Evolutionary conservation across 78 protist genomes (phyloP), one percentile per base, ranked within the genome.

Genomic region (Dictyostelium firmibasis): DNA sequence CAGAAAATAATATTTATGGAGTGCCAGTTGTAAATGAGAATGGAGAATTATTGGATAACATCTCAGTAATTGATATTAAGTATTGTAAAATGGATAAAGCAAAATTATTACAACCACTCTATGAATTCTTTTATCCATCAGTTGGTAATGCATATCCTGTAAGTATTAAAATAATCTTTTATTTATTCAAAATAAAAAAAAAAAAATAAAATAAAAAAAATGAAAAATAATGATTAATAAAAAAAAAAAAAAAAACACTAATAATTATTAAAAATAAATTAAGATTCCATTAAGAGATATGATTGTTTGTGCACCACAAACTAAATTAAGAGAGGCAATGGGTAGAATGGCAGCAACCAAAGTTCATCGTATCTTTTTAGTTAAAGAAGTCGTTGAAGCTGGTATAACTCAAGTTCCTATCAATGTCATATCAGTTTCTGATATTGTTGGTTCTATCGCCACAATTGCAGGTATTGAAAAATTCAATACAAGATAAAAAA

Each of bases 1-100:
- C 84, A 29, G 78, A 78, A 5, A 78, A 87, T 25, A 87, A 87
- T 62, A 87, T 87, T 9, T 87, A 87, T 87, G 93, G 93, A 18
- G 33, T 87, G 20, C 93, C 93, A 25, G 47, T 87, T 20, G 93
- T 87, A n/a, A 78, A 75, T 64, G 53, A 43, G 3, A 82, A 87
- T 77, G 93, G 84, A 25, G 93, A 87, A 20, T 64, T 87, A 20
- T 25, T 87, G 18, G 93, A 87, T 78, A 87, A 82, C 14, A 87
- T 87, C 33, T 87, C 93, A 6, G 93, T 87, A 5, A 62, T 87
- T 57, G 93, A 87, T 43, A 36, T 87, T 4, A 82, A 82, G 11
- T 82, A 44, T 64, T 57, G 62, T 20, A 87, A 79, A 64, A 33
- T 87, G 33, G 93, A 87, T 79, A 38, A 77, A 35, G 33, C 72